phyloP scores from a whole-genome alignment of 768 basidiomycete genomes.

The Suillus bovinus region DNA sequence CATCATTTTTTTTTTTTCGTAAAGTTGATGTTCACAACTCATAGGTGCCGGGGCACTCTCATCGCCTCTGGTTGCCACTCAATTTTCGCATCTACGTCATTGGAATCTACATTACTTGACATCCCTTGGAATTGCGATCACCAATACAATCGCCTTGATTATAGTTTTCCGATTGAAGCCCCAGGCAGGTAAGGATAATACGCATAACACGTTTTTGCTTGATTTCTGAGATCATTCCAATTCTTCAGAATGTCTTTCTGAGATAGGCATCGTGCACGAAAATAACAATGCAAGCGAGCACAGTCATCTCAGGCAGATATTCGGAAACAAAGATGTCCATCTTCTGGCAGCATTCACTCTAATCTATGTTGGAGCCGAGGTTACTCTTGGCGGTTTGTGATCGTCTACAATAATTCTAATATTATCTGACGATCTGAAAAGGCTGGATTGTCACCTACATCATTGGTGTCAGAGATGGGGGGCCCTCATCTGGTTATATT shows the following conservation, averaged over 20 bases:
- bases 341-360: slow-evolving; percentile 62
- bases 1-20: too few species aligned
- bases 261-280: slow-evolving; percentile 50
- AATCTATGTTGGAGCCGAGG: slow-evolving; percentile 71
- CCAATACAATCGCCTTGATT: slow-evolving; percentile 53
- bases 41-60: slow-evolving; percentile 65
- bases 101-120: slow-evolving; percentile 83
- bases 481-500: slow-evolving; percentile 47
- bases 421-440: slow-evolving; percentile 16
- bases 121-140: slow-evolving; percentile 64
- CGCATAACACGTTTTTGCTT: neutral
- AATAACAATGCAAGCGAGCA: slow-evolving; percentile 37
- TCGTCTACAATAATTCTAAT: neutral
- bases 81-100: slow-evolving; percentile 61
- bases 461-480: slow-evolving; percentile 43
- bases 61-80: slow-evolving; percentile 78
- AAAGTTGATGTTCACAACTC: neutral
- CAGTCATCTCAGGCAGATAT: slow-evolving; percentile 50
- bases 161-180: slow-evolving; percentile 65
- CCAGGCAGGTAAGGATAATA: slow-evolving; percentile 57
- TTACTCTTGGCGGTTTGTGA: slow-evolving; percentile 43
- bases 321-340: slow-evolving; percentile 55
- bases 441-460: slow-evolving; percentile 75
- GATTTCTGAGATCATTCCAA: slow-evolving; percentile 1
- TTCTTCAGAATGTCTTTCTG: slow-evolving; percentile 48